These are phyloP conservation scores for Xylaria castorea DNA, from an alignment of 495 filamentous ascomycete genomes.

Conservation along the genomic window DNA sequence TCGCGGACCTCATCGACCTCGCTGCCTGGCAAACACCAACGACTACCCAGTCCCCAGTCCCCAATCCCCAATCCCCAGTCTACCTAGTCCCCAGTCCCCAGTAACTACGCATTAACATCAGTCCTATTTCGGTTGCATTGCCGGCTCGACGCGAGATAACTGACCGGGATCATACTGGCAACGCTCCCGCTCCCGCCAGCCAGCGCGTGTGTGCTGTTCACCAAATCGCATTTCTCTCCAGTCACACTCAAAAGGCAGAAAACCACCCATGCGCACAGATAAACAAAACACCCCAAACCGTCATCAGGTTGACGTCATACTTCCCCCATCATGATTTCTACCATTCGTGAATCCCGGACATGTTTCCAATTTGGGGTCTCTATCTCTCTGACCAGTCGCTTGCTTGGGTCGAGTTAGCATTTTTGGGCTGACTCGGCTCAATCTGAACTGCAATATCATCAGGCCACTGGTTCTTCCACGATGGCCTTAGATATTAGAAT, in stretches of 20 bases:
- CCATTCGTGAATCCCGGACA: not conserved
- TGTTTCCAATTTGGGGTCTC: constrained; percentile 17
- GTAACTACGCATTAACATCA: constrained; percentile 22
- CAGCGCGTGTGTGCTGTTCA: constrained; percentile 10
- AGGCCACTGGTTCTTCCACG: not conserved
- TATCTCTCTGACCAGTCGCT: constrained; percentile 5
- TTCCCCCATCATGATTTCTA: constrained; percentile 1
- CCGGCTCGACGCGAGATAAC: constrained; percentile 2
- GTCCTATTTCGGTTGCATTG: constrained; percentile 22
- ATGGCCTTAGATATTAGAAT: not conserved
- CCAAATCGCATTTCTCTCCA: not conserved
- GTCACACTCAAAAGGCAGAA: not conserved
- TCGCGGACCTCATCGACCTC: not conserved
- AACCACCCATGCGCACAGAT: constrained; percentile 8
- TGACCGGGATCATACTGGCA: constrained; percentile 14
- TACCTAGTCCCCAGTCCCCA: not conserved
- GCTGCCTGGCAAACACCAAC: not conserved
- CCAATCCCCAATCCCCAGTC: not conserved
- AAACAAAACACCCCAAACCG: constrained; percentile 14
- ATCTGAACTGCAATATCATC: not conserved
- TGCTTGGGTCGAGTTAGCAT: not conserved
- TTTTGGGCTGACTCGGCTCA: constrained; percentile 1
- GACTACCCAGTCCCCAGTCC: not conserved
- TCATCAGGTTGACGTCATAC: constrained; percentile 12
- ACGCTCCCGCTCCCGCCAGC: constrained; percentile 4